These are phyloP conservation scores for Solanum hybrid DNA, from an alignment of 305 asterid species.

Conservation along the genomic window DNA sequence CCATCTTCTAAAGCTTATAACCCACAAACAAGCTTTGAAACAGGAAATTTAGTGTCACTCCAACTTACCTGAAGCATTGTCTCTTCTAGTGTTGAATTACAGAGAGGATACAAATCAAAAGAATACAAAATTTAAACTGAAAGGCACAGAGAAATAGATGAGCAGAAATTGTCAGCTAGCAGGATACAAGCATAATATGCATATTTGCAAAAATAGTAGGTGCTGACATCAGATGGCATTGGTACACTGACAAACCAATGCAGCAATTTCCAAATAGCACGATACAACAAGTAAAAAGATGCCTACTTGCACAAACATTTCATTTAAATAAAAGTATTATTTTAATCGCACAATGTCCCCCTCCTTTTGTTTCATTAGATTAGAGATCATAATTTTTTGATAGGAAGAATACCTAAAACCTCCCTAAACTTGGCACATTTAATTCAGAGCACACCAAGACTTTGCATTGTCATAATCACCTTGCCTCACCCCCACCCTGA, in stretches of 20 bases:
- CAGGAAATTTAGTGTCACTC: not conserved
- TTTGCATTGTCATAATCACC: not conserved
- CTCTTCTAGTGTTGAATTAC: not conserved
- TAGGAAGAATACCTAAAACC: not conserved
- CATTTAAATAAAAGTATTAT: not conserved
- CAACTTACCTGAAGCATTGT: not conserved
- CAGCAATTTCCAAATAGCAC: not conserved
- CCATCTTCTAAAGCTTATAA: not conserved
- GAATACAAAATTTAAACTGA: not conserved
- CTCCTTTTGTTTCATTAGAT: not conserved
- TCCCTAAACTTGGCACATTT: not conserved
- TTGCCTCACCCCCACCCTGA: not conserved
- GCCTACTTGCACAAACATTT: not conserved
- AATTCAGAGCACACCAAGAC: not conserved
- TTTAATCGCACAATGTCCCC: not conserved
- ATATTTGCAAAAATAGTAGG: not conserved
- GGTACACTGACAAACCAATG: not conserved
- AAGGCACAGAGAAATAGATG: not conserved
- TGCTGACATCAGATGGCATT: not conserved
- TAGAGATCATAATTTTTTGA: not conserved
- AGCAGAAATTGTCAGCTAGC: not conserved
- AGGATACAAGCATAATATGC: not conserved
- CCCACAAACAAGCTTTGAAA: not conserved
- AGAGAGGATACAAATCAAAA: not conserved
- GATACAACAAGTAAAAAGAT: not conserved